Evolutionary conservation across 2,329 filamentous ascomycete genomes (phyloP), one percentile per base, ranked within the genome.

Genomic region (Pseudogymnoascus sp.): DNA sequence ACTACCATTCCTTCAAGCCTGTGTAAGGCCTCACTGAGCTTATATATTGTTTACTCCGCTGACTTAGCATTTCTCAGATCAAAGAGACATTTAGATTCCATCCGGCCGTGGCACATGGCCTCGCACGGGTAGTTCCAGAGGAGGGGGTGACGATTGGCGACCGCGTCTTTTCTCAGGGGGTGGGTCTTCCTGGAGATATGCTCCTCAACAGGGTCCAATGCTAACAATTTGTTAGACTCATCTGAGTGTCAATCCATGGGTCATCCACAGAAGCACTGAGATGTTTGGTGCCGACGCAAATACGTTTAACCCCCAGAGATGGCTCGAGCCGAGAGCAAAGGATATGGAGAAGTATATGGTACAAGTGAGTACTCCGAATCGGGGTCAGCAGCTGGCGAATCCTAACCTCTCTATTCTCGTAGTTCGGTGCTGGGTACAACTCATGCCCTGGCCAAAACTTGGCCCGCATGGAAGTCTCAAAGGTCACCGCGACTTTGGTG

Each of bases 51-150:
- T n/a, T 31, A 14, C 6, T 31, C 14, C 23, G 5, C 43, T 49
- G 18, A 28, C 43, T 16, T 49, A 4, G 23, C 14, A 25, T 49
- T n/a, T 28, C 14, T 49, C 43, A 49, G 43, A 31, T 49, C 23
- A 77, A 77, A 66, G 76, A 78, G 63, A 70, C 74, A 5, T 70
- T 73, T 36, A 73, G 76, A 0, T 67, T 75, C 18, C 72, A 77
- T 61, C 67, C 73, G 0, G 69, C 70, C 3, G 70, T 73, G 2
- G 68, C 68, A 0, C 71, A 72, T 40, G 72, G 71, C 8, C 69
- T 68, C 18, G 62, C 68, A 9, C 61, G 68, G 14, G 53, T 69
- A 34, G 62, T 74, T 0, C 43, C 43, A 11, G 43, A 49, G 23
- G 72, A 68, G 21, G 73, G 75, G 1, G 62, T 76, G 5, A 73